A percentile compares a stretch with the other conserved stretches of the same genome.
Conservation (phyloP, 163 green algal genomes). For the Picocystis sp. region DNA sequence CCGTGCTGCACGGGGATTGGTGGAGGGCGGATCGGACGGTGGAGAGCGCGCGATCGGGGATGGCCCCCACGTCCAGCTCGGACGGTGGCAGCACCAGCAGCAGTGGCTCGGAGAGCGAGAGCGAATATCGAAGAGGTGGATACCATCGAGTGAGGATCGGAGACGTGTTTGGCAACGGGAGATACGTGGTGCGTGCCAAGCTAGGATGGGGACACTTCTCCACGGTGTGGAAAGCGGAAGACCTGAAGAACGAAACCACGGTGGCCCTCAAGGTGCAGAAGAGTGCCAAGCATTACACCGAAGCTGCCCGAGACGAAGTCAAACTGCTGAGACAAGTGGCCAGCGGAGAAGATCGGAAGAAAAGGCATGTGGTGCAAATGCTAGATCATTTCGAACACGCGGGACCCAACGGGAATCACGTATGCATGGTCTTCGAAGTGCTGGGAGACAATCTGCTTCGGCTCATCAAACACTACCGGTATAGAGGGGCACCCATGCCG, state of each 20-base stretch:
- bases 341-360: neutral
- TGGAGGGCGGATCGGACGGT: no score
- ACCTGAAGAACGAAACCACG: constrained; percentile 25
- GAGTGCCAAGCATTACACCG: constrained; percentile 79
- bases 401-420: constrained; percentile 32
- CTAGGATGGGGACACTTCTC: constrained; percentile 98
- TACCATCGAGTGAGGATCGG: constrained; percentile 29
- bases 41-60: no score
- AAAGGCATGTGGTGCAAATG: constrained; percentile 19
- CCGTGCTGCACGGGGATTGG: no score
- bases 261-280: constrained; percentile 37
- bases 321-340: constrained; percentile 51
- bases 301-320: constrained; percentile 92
- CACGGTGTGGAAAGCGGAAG: constrained; percentile 86
- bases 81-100: no score
- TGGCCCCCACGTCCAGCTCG: no score
- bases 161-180: constrained; percentile 69
- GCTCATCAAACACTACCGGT: constrained; percentile 86
- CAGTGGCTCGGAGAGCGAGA: neutral
- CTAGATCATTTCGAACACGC: constrained; percentile 28
- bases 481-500: constrained; percentile 70
- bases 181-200: constrained; percentile 85
- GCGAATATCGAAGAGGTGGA: constrained; percentile 1
- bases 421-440: constrained; percentile 48
- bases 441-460: constrained; percentile 95